Evolutionary conservation across 2,329 filamentous ascomycete genomes (phyloP).

Genomic region (Pyrenochaeta sp.): DNA sequence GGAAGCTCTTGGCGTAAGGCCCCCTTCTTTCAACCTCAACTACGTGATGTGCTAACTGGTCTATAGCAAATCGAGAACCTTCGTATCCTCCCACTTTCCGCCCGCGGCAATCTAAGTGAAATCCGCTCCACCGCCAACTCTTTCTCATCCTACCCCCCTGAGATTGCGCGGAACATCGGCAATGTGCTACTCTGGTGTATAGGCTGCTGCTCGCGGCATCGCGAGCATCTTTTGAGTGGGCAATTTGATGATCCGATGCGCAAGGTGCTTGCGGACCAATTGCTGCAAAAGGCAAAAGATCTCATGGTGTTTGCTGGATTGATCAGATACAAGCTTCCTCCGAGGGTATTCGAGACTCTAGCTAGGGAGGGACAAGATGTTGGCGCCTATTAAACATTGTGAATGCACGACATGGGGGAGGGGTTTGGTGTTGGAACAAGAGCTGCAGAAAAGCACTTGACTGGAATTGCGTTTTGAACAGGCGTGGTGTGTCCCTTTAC

Average conservation of each 20-base stretch:
- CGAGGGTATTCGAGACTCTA: constrained; percentile 86
- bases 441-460: too few relatives aligned
- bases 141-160: constrained; percentile 79
- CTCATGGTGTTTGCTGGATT: constrained; percentile 93
- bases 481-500: too few relatives aligned
- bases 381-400: constrained; percentile 33
- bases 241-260: constrained; percentile 74
- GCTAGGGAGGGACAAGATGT: constrained; percentile 71
- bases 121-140: constrained; percentile 83
- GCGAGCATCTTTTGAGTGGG: constrained; percentile 69
- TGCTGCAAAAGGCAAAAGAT: constrained; percentile 85
- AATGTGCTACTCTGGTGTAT: constrained; percentile 95
- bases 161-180: constrained; percentile 88
- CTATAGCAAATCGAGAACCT: constrained; percentile 75
- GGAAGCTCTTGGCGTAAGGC: constrained; percentile 70
- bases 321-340: constrained; percentile 88
- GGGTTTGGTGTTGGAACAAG: not conserved
- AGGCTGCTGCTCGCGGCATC: constrained; percentile 80
- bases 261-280: constrained; percentile 66
- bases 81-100: constrained; percentile 80
- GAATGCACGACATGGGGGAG: not conserved
- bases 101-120: constrained; percentile 75
- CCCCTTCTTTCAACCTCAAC: not conserved
- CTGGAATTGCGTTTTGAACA: too few relatives aligned
- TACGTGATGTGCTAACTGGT: not conserved